phyloP scores from a whole-genome alignment of 257 asterid species.

The Rubia yunnanensis region DNA sequence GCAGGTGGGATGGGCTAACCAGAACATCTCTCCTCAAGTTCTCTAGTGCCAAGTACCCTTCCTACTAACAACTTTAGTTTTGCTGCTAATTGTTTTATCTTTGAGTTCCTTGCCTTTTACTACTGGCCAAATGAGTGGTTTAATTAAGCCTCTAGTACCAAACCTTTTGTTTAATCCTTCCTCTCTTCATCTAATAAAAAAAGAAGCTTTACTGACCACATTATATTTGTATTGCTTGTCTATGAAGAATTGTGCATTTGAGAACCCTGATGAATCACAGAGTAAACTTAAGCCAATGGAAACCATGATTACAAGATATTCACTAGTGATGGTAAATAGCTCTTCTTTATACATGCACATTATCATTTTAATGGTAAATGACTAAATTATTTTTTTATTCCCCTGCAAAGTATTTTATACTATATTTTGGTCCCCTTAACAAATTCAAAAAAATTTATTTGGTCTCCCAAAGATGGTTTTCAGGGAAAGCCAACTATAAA shows the following conservation, averaged over 20 bases:
- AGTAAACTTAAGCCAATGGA: background rate
- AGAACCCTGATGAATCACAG: background rate
- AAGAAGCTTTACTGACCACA: background rate
- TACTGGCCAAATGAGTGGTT: background rate
- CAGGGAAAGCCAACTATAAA: too few species aligned
- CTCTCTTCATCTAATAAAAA: background rate
- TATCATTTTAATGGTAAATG: too few species aligned
- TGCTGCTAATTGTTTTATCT: background rate
- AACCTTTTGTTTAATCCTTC: background rate
- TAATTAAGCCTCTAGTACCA: background rate
- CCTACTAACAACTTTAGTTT: background rate
- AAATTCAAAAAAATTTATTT: too few species aligned
- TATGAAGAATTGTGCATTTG: background rate
- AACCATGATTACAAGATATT: background rate
- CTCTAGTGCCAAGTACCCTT: too few species aligned
- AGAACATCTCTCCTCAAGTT: too few species aligned
- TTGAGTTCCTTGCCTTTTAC: constrained; percentile 3
- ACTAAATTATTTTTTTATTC: too few species aligned
- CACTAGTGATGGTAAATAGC: too few species aligned
- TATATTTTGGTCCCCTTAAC: too few species aligned
- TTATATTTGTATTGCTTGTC: background rate
- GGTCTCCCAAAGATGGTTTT: too few species aligned
- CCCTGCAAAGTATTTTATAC: too few species aligned
- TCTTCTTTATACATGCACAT: too few species aligned
- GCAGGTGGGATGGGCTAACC: too few species aligned